Conservation (phyloP, 169 alveolate genomes). For the Plasmodium cynomolgi region DNA sequence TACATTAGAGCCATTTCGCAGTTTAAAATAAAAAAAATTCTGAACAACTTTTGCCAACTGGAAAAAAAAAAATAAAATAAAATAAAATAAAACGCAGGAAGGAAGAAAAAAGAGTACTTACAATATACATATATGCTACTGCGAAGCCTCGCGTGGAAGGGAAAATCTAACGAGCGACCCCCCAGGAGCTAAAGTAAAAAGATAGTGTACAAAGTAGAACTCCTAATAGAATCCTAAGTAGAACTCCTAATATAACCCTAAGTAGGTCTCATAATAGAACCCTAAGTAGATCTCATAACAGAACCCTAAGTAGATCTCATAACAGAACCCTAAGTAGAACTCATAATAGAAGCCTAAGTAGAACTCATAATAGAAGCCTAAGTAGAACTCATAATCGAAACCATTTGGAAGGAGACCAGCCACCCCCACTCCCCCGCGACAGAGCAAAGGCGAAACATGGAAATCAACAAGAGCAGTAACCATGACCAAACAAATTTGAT, state of each 20-base stretch:
- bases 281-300: too few relatives aligned
- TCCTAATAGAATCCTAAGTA: too few relatives aligned
- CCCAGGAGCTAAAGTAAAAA: neutral
- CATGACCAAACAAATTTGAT: constrained; percentile 15
- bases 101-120: neutral
- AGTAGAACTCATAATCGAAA: neutral
- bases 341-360: too few relatives aligned
- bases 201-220: neutral
- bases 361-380: neutral
- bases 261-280: neutral
- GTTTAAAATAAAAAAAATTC: neutral
- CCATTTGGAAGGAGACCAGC: neutral
- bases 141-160: neutral
- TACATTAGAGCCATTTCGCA: neutral
- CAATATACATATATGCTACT: neutral
- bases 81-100: neutral
- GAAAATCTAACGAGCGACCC: neutral
- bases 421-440: neutral
- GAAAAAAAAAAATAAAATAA: neutral
- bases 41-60: neutral
- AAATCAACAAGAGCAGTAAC: neutral
- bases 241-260: neutral
- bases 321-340: neutral
- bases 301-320: neutral
- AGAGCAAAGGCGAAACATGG: neutral